These are phyloP conservation scores for Pichia membranifaciens DNA, from an alignment of 805 yeast species.

Conservation along the genomic window DNA sequence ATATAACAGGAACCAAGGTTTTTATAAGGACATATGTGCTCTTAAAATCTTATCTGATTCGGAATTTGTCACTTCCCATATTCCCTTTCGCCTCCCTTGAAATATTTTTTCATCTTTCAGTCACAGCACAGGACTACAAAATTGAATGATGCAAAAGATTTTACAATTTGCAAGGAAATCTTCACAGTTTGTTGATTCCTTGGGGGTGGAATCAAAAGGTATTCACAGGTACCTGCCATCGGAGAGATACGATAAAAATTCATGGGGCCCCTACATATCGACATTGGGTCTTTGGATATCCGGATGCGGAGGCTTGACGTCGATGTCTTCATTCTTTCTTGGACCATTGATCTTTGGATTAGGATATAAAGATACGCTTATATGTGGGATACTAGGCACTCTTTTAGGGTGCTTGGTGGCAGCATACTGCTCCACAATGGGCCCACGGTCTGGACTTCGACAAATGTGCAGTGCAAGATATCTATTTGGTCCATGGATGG, in stretches of 20 bases:
- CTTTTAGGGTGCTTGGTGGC: constrained; percentile 70
- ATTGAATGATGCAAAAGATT: not conserved
- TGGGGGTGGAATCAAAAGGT: constrained; percentile 71
- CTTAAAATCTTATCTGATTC: no score
- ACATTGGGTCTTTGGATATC: constrained; percentile 78
- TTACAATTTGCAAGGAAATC: constrained; percentile 13
- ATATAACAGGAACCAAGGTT: no score
- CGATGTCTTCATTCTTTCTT: constrained; percentile 77
- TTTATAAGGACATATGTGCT: no score
- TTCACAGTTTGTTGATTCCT: constrained; percentile 40
- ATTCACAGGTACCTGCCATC: constrained; percentile 68
- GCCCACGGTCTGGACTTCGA: constrained; percentile 85
- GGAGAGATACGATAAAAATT: constrained; percentile 32
- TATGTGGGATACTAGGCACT: constrained; percentile 58
- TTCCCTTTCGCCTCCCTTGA: no score
- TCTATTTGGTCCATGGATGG: constrained; percentile 82
- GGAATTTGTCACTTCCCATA: no score
- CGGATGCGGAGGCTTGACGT: constrained; percentile 83
- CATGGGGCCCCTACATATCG: constrained; percentile 25
- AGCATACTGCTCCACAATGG: constrained; percentile 80
- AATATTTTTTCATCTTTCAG: no score
- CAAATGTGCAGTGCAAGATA: constrained; percentile 82
- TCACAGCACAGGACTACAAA: no score
- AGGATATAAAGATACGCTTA: constrained; percentile 58
- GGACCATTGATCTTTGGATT: constrained; percentile 69